phyloP scores from a whole-genome alignment of 345 rosid genomes.

The Eucalyptus camaldulensis region DNA sequence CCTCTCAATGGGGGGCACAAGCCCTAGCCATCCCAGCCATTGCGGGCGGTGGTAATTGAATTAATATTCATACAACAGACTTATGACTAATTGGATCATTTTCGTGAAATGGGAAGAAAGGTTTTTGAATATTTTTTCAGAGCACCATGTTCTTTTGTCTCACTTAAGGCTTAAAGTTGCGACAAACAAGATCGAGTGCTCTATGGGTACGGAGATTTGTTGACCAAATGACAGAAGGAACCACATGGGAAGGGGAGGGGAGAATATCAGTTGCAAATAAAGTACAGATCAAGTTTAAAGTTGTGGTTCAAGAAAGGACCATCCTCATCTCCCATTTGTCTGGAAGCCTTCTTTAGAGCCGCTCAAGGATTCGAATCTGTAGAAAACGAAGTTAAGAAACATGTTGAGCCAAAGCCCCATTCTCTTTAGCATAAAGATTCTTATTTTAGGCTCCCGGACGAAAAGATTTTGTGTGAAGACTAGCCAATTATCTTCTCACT shows the following conservation, averaged over 20 bases:
- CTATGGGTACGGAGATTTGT: neutral
- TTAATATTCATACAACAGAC: neutral
- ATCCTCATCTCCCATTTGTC: neutral
- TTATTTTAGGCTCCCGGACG: neutral
- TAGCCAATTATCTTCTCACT: neutral
- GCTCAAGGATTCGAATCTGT: neutral
- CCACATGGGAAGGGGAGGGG: neutral
- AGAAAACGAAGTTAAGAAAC: neutral
- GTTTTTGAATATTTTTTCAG: neutral
- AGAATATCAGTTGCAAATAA: neutral
- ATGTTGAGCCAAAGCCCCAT: neutral
- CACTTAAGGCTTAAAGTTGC: neutral
- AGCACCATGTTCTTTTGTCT: neutral
- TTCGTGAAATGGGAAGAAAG: neutral
- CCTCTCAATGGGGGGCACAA: no score
- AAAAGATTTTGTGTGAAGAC: neutral
- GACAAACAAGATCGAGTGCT: neutral
- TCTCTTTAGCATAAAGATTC: neutral
- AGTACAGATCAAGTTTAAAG: neutral
- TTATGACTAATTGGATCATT: neutral
- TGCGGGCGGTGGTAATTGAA: rapidly evolving
- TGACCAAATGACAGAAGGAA: neutral
- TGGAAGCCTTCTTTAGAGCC: neutral
- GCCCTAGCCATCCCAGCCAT: no score
- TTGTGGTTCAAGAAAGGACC: neutral